Percentiles rank a stretch among this genome's conserved stretches.
phyloP scores from a whole-genome alignment of 2,329 filamentous ascomycete species.

The Penicillium expansum region DNA sequence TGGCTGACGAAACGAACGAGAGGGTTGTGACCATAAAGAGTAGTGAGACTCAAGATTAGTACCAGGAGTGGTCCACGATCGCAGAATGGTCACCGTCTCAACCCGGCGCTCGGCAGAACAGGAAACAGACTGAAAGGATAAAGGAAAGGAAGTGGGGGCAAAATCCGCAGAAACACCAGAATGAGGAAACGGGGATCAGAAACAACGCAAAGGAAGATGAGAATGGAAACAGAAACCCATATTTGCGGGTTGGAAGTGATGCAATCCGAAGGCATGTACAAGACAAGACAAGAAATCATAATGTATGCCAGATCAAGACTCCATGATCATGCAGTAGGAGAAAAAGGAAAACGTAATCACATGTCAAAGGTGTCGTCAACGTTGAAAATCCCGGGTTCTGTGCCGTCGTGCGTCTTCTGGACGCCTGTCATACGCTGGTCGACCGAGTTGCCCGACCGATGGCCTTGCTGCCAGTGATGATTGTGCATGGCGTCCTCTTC shows the following conservation, averaged over 20 bases:
- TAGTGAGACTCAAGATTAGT: background rate
- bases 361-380: constrained; percentile 48
- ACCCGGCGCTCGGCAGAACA: background rate
- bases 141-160: background rate
- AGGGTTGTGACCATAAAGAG: background rate
- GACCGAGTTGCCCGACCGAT: constrained; percentile 30
- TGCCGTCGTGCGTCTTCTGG: constrained; percentile 38
- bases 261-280: constrained; percentile 34
- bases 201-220: background rate
- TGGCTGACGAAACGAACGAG: background rate
- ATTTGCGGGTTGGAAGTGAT: constrained; percentile 21
- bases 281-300: constrained; percentile 25
- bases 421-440: constrained; percentile 47
- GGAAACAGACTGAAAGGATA: constrained; percentile 1
- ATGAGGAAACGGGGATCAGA: background rate
- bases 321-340: constrained; percentile 37
- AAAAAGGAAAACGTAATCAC: constrained; percentile 36
- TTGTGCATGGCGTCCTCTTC: constrained; percentile 45
- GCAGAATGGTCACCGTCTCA: background rate
- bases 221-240: constrained; percentile 10
- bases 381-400: constrained; percentile 44
- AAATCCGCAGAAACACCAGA: background rate
- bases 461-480: constrained; percentile 34
- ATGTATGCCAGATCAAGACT: constrained; percentile 38
- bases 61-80: background rate